These are phyloP conservation scores for Yamadazyma ubonensis DNA, from an alignment of 805 yeast species.

Conservation along the genomic window DNA sequence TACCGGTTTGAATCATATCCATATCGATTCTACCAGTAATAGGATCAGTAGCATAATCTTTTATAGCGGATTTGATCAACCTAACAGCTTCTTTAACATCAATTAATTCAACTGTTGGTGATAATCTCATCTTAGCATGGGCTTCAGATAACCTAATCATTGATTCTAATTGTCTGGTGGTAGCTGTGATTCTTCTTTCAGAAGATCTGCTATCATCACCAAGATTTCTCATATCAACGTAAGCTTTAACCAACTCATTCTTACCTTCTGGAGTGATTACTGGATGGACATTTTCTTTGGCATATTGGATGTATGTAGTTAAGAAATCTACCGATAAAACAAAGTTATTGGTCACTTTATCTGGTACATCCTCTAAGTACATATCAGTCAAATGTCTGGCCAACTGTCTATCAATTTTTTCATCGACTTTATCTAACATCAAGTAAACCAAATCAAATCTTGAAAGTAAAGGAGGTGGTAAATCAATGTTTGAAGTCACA, in stretches of 20 bases:
- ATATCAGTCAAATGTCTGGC: slow-evolving; percentile 89
- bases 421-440: slow-evolving; percentile 90
- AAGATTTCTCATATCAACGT: slow-evolving; percentile 89
- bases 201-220: slow-evolving; percentile 88
- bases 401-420: slow-evolving; percentile 74
- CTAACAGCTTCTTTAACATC: slow-evolving; percentile 96
- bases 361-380: slow-evolving; percentile 87
- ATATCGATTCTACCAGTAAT: slow-evolving; percentile 94
- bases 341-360: slow-evolving; percentile 63
- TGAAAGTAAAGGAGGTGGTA: slow-evolving; percentile 93
- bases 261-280: slow-evolving; percentile 76
- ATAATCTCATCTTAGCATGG: slow-evolving; percentile 92
- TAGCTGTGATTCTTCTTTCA: slow-evolving; percentile 93
- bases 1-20: slow-evolving; percentile 96
- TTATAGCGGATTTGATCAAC: slow-evolving; percentile 87
- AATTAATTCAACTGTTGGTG: slow-evolving; percentile 62
- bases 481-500: slow-evolving; percentile 90
- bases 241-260: slow-evolving; percentile 77
- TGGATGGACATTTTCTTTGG: slow-evolving; percentile 85
- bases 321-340: slow-evolving; percentile 83
- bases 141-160: slow-evolving; percentile 96
- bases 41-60: slow-evolving; percentile 98
- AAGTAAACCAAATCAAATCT: slow-evolving; percentile 93
- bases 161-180: slow-evolving; percentile 94
- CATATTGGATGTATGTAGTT: slow-evolving; percentile 88